These are phyloP conservation scores for Tricholoma saponaceum DNA, from an alignment of 768 basidiomycete species.

Conservation along the genomic window DNA sequence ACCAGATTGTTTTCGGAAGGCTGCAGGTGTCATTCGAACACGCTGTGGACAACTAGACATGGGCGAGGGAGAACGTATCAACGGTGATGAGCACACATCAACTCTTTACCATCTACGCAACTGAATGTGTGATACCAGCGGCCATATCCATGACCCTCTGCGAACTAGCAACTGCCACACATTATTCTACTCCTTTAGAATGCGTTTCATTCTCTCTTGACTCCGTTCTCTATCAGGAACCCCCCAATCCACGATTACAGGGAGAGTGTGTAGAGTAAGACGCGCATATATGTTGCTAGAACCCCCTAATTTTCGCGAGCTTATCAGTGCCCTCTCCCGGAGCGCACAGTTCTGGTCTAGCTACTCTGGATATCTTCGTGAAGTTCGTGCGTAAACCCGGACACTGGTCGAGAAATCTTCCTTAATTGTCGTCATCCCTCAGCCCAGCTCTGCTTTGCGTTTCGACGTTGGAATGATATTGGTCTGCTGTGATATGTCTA, in stretches of 20 bases:
- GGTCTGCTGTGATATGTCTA: conserved; percentile 34
- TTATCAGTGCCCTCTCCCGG: conserved; percentile 59
- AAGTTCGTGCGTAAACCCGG: conserved; percentile 56
- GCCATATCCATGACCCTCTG: conserved; percentile 78
- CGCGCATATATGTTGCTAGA: neutral
- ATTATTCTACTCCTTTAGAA: conserved; percentile 65
- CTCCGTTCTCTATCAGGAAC: conserved; percentile 6
- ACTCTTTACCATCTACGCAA: neutral
- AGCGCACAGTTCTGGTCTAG: conserved; percentile 86
- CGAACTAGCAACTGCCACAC: conserved; percentile 71
- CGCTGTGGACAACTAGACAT: conserved; percentile 56
- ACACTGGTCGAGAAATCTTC: neutral
- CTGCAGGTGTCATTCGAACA: conserved; percentile 40
- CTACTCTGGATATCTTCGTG: conserved; percentile 79
- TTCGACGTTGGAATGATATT: conserved; percentile 70
- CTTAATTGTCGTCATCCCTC: neutral
- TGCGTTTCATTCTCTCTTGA: conserved; percentile 38
- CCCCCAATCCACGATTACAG: conserved; percentile 23
- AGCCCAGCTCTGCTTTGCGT: conserved; percentile 79
- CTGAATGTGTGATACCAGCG: conserved; percentile 32
- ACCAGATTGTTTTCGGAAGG: conserved; percentile 63
- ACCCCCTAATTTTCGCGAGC: neutral
- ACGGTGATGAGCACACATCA: conserved; percentile 34
- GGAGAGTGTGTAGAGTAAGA: conserved; percentile 50
- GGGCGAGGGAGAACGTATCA: conserved; percentile 57